Percentiles rank a stretch among this genome's conserved stretches.
phyloP scores from a whole-genome alignment of 1,284 basidiomycete genomes.

The Rhodotorula sp. region DNA sequence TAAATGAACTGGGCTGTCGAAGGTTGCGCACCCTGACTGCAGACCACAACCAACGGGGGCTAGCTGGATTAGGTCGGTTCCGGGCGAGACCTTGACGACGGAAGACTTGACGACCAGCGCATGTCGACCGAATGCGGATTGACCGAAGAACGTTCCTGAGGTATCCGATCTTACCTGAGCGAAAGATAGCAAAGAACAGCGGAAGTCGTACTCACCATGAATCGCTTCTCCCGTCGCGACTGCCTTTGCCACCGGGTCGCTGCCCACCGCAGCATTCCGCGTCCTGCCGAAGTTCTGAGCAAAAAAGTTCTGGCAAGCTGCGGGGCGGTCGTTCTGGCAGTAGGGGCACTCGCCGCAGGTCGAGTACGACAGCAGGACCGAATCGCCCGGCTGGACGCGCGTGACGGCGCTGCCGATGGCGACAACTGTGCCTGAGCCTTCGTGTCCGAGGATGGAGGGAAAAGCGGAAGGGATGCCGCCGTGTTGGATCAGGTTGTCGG shows the following conservation, averaged over 20 bases:
- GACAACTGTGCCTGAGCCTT: slow-evolving; percentile 36
- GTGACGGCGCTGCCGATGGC: slow-evolving; percentile 27
- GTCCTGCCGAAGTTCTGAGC: slow-evolving; percentile 32
- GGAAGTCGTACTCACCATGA: not conserved
- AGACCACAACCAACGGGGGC: slow-evolving; percentile 1
- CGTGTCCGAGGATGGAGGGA: slow-evolving; percentile 34
- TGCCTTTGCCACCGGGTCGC: slow-evolving; percentile 1
- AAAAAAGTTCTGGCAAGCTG: slow-evolving; percentile 23
- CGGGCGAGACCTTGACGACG: slow-evolving; percentile 30
- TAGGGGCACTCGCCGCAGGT: slow-evolving; percentile 27
- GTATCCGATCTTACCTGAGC: not conserved
- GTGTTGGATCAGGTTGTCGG: slow-evolving; percentile 31
- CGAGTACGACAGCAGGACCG: slow-evolving; percentile 33
- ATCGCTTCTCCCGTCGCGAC: not conserved
- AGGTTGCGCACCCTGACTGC: not conserved
- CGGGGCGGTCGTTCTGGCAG: slow-evolving; percentile 18
- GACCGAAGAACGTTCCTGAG: slow-evolving; percentile 43
- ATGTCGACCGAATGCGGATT: slow-evolving; percentile 41
- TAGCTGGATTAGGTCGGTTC: slow-evolving; percentile 27
- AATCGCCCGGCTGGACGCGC: slow-evolving; percentile 19
- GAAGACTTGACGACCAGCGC: slow-evolving; percentile 40
- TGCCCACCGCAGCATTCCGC: slow-evolving; percentile 9
- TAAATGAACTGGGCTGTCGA: not conserved
- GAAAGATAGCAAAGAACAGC: too few relatives aligned
- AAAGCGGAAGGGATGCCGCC: slow-evolving; percentile 36